Percentiles rank a stretch among this genome's conserved stretches.
phyloP scores from a whole-genome alignment of 768 basidiomycete species.

The Mycena rosella region DNA sequence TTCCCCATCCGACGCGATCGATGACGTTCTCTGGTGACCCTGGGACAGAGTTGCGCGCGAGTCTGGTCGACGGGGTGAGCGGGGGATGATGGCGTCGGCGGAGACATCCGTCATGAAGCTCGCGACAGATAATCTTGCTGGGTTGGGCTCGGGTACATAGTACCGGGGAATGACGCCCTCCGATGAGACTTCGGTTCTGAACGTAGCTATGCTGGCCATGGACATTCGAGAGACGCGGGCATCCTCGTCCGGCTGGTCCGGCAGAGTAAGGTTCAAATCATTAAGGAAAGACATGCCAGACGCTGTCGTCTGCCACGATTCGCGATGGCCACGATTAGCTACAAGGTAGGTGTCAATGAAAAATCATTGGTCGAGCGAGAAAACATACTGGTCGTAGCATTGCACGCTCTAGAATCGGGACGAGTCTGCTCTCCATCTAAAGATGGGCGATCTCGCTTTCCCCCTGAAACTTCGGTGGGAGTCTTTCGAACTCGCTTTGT shows the following conservation, averaged over 20 bases:
- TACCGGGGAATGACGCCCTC: conserved; percentile 67
- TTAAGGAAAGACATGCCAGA: conserved; percentile 56
- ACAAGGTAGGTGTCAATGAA: conserved; percentile 14
- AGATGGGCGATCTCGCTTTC: conserved; percentile 15
- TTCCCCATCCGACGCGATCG: conserved; percentile 43
- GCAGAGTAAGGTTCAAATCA: conserved; percentile 53
- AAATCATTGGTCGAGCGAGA: not conserved
- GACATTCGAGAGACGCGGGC: conserved; percentile 51
- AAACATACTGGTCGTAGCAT: conserved; percentile 29
- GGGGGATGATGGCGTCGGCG: conserved; percentile 54
- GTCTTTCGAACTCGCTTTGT: conserved; percentile 19
- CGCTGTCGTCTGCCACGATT: conserved; percentile 60
- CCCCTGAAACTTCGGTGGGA: not conserved
- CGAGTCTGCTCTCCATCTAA: conserved; percentile 34
- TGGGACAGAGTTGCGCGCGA: conserved; percentile 15
- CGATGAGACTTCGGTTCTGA: conserved; percentile 68
- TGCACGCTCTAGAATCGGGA: conserved; percentile 35
- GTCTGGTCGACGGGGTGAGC: conserved; percentile 21
- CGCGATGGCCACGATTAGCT: conserved; percentile 48
- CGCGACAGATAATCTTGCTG: conserved; percentile 32
- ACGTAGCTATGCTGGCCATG: conserved; percentile 66
- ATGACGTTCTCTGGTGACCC: conserved; percentile 1
- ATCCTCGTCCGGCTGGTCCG: conserved; percentile 50
- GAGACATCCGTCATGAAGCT: conserved; percentile 50
- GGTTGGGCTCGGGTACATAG: conserved; percentile 33